phyloP scores from a whole-genome alignment of 257 asterid species.

The Solanum rostratum region DNA sequence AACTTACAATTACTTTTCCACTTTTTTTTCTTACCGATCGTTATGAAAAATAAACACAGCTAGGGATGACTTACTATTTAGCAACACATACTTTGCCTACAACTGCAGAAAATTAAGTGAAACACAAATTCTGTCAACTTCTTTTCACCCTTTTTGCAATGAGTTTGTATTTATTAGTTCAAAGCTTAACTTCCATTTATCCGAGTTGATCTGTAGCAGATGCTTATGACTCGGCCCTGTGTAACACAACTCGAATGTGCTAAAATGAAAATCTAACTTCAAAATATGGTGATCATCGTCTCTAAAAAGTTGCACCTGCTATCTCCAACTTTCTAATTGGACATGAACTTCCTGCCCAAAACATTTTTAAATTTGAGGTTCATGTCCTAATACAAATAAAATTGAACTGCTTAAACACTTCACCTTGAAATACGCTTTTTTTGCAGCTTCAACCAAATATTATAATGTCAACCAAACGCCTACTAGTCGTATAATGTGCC shows the following conservation, averaged over 20 bases:
- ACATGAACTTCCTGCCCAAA: neutral
- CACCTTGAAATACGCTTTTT: neutral
- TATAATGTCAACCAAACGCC: neutral
- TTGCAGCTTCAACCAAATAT: neutral
- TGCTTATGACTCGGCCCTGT: neutral
- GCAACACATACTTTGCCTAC: too few species aligned
- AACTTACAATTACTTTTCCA: too few species aligned
- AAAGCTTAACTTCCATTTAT: neutral
- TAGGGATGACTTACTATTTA: too few species aligned
- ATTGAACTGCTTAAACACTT: neutral
- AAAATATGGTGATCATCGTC: neutral
- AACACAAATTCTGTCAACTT: too few species aligned
- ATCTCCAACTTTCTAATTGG: neutral
- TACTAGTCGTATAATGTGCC: neutral
- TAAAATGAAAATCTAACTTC: neutral
- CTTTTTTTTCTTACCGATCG: too few species aligned
- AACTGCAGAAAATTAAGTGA: too few species aligned
- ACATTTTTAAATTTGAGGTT: neutral
- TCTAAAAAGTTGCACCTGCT: neutral
- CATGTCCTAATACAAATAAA: neutral
- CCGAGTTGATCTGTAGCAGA: neutral
- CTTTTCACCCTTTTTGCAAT: too few species aligned
- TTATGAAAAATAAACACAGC: too few species aligned
- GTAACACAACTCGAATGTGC: neutral
- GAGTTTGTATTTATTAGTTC: neutral